Evolutionary conservation across 1,284 basidiomycete species (phyloP), one percentile per base, ranked within the genome.

Genomic region (Neonothopanus nambi): DNA sequence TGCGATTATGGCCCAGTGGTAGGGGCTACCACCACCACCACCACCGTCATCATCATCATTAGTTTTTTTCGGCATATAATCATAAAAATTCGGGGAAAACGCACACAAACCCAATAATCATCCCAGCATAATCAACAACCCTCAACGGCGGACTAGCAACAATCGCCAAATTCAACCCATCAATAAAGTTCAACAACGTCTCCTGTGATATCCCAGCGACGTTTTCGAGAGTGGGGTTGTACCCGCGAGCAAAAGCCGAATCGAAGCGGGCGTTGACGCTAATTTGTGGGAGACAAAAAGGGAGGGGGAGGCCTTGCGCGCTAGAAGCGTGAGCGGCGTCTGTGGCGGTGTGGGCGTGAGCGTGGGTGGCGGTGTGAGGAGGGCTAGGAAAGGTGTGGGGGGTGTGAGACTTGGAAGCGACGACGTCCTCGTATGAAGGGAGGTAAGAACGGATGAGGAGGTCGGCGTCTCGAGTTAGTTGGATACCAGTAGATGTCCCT

Each of bases 151-250:
- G 60, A 49, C 58, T 63, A 0, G 59, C 60, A 2, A 59, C 59
- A 42, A 65, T 64, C 1, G 64, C 64, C 7, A 65, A 36, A 46
- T 65, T 65, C 18, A 65, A 41, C 2, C 64, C 64, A 49, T 63
- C 64, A n/a, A 63, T 39, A 30, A 65, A 65, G 12, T 54, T 50
- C 12, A 65, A 43, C 33, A 59, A 57, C 35, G 62, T 56, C 3
- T 59, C 58, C 20, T 57, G 56, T 5, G 59, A 44, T n/a, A 65
- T 56, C 15, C 59, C 58, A 37, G n/a, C n/a, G n/a, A 55, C 52
- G 17, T 35, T 40, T 41, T 54, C 58, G 20, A 64, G 40, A 3
- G 28, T 49, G 3, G 52, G 20, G 39, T 54, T 61, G 52, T 63
- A 64, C 0, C 57, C 63, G 26, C 64, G 39, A 33, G 59, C 56